Evolutionary conservation across 441 rosid genomes (phyloP).

Genomic region (Pelargonium citronellum): DNA sequence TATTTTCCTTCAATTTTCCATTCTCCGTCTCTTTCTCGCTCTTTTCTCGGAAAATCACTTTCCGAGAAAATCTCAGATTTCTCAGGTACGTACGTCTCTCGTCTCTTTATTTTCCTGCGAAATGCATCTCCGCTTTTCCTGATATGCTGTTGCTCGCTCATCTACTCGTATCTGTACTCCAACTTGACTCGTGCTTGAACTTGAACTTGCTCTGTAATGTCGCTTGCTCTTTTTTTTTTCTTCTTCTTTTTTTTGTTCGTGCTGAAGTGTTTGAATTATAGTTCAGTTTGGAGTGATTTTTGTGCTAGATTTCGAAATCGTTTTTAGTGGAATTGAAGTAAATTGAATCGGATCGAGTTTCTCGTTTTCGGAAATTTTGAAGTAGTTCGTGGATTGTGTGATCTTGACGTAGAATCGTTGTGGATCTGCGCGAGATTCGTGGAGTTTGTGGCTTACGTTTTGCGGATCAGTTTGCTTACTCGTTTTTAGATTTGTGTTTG

Average conservation of each 20-base stretch:
- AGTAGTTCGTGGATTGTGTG: background rate
- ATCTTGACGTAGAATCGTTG: background rate
- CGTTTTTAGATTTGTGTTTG: background rate
- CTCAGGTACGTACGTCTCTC: background rate
- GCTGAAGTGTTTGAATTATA: background rate
- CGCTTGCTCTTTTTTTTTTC: background rate
- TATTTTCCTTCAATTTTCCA: background rate
- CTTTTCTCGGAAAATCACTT: slow-evolving; percentile 5
- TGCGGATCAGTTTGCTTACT: background rate
- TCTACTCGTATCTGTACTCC: too few relatives aligned
- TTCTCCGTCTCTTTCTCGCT: background rate
- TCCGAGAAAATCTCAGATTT: background rate
- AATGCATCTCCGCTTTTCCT: background rate
- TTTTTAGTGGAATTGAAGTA: background rate
- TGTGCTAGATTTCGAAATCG: background rate
- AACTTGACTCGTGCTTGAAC: too few relatives aligned
- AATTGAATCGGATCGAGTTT: slow-evolving; percentile 4
- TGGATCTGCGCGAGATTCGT: background rate
- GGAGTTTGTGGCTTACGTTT: background rate
- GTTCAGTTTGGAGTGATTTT: background rate
- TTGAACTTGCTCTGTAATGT: background rate
- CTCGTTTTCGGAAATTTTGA: background rate
- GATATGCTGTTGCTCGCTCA: too few relatives aligned
- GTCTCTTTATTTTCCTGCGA: background rate
- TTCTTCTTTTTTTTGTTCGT: too few relatives aligned